These are phyloP conservation scores for Moesziomyces sp. DNA, from an alignment of 1,284 basidiomycete species.

Conservation along the genomic window DNA sequence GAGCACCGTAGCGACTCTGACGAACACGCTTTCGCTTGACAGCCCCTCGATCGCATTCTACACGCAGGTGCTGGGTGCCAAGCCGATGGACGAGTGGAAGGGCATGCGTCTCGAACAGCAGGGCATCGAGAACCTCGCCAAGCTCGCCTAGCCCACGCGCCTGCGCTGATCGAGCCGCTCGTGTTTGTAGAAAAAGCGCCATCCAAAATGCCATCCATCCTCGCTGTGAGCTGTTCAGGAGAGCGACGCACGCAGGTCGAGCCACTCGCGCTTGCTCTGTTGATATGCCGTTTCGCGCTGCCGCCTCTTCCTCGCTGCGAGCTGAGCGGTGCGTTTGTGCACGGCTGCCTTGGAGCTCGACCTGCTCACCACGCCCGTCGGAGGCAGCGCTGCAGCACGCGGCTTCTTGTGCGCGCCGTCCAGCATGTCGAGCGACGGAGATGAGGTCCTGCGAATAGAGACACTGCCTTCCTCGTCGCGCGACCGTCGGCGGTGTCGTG, in stretches of 20 bases:
- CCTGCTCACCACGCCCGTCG: slow-evolving; percentile 6
- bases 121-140: slow-evolving; percentile 56
- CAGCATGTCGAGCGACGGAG: background rate
- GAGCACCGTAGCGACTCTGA: no score
- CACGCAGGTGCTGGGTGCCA: slow-evolving; percentile 53
- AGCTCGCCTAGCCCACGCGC: slow-evolving; percentile 24
- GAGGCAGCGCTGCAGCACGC: background rate
- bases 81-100: slow-evolving; percentile 61
- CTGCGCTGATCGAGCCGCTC: no score
- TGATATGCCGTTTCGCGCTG: slow-evolving; percentile 26
- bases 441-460: slow-evolving; percentile 15
- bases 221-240: background rate
- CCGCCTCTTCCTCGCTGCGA: slow-evolving; percentile 5
- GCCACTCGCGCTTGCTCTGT: slow-evolving; percentile 28
- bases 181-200: no score
- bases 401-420: slow-evolving; percentile 6
- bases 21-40: background rate
- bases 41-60: slow-evolving; percentile 79
- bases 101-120: slow-evolving; percentile 59
- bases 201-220: no score
- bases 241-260: slow-evolving; percentile 27
- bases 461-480: slow-evolving; percentile 18
- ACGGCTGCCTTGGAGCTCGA: slow-evolving; percentile 6
- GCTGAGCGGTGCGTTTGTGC: background rate
- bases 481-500: slow-evolving; percentile 10